Evolutionary conservation across 352 stramenopile species (phyloP).

Genomic region (Phytophthora tentaculata): DNA sequence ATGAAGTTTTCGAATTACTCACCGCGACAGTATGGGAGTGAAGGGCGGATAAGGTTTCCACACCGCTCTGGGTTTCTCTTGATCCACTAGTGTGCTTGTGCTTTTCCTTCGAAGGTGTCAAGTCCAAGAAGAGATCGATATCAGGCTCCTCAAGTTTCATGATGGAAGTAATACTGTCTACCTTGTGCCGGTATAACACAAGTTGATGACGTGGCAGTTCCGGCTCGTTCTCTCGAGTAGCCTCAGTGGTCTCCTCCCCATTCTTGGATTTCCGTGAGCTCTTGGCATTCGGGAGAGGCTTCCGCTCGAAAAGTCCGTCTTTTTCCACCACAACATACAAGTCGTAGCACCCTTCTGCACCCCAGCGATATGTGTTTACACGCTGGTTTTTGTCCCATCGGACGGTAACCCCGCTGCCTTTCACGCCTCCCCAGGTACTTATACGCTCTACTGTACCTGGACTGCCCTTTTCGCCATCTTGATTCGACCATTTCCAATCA

Average conservation of each 20-base stretch:
- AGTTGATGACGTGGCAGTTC: conserved; percentile 61
- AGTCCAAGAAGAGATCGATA: conserved; percentile 63
- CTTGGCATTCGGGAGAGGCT: conserved; percentile 49
- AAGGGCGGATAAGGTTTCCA: conserved; percentile 47
- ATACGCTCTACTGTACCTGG: conserved; percentile 79
- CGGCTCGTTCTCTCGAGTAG: conserved; percentile 19
- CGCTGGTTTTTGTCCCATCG: conserved; percentile 84
- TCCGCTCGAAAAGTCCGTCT: conserved; percentile 53
- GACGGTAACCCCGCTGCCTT: conserved; percentile 80
- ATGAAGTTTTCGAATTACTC: conserved; percentile 60
- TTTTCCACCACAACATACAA: conserved; percentile 75
- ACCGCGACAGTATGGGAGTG: conserved; percentile 63
- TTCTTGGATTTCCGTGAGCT: conserved; percentile 17
- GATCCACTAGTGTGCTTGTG: conserved; percentile 7
- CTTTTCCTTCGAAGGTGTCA: conserved; percentile 32
- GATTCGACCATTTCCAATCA: conserved; percentile 85
- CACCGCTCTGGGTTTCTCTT: conserved; percentile 17
- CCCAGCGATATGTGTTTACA: conserved; percentile 87
- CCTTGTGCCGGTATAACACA: conserved; percentile 64
- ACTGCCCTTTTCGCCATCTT: conserved; percentile 71
- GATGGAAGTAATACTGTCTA: conserved; percentile 51
- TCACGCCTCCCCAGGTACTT: conserved; percentile 77
- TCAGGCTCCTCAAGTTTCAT: conserved; percentile 59
- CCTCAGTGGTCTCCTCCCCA: neutral
- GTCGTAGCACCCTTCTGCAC: conserved; percentile 79